Evolutionary conservation across 306 rosid species (phyloP).

Genomic region (Cucurbita argyrosperma): DNA sequence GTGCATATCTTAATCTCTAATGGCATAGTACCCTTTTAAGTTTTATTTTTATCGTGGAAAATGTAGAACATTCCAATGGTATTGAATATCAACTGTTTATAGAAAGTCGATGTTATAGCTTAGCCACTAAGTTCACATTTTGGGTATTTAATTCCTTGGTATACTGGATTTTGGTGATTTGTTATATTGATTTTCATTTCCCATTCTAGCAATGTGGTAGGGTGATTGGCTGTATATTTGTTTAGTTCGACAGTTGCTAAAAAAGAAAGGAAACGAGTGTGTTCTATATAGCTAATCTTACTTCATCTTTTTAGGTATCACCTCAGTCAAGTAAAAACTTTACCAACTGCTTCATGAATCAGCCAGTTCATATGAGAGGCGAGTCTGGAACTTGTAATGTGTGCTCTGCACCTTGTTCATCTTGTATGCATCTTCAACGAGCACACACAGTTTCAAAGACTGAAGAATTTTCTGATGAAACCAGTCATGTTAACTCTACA

Average conservation of each 20-base stretch:
- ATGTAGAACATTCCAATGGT: background rate
- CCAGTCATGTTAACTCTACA: constrained; percentile 30
- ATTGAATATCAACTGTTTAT: background rate
- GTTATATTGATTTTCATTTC: background rate
- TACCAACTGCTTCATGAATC: constrained; percentile 25
- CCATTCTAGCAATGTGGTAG: background rate
- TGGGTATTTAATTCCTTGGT: background rate
- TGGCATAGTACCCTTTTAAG: background rate
- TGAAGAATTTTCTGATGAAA: constrained; percentile 57
- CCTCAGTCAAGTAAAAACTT: constrained; percentile 26
- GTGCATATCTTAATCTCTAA: background rate
- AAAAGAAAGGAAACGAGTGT: background rate
- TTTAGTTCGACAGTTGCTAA: background rate
- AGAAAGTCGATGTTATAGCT: background rate
- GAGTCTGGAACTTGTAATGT: constrained; percentile 67
- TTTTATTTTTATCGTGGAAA: background rate
- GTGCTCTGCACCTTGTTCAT: constrained; percentile 75
- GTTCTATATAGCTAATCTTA: background rate
- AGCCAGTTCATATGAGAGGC: constrained; percentile 38
- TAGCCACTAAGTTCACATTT: background rate
- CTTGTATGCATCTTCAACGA: constrained; percentile 52
- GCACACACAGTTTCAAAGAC: constrained; percentile 40
- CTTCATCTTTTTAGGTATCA: constrained; percentile 29
- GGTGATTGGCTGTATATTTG: background rate
- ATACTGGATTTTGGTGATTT: background rate